These are phyloP conservation scores for Hanseniaspora lachancei DNA, from an alignment of 805 yeast species.

Conservation along the genomic window DNA sequence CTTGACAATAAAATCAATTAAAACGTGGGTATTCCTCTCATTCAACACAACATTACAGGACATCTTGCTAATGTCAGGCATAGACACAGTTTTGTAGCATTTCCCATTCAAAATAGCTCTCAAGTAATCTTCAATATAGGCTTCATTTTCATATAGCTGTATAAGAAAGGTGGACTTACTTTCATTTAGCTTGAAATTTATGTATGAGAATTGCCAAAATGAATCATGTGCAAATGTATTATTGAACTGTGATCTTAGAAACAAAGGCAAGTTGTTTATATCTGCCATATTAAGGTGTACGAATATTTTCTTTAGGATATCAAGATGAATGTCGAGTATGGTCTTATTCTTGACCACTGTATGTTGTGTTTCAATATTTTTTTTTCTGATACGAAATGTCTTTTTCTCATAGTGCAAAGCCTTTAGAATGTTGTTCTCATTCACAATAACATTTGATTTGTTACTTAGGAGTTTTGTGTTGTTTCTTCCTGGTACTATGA, in stretches of 20 bases:
- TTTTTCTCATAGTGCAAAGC: background rate
- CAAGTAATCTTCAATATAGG: background rate
- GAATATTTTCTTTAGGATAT: background rate
- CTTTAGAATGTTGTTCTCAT: background rate
- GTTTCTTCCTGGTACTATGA: constrained; percentile 6
- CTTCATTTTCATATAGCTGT: background rate
- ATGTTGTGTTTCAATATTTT: background rate
- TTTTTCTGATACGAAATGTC: background rate
- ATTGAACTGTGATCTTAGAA: background rate
- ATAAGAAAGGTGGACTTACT: background rate
- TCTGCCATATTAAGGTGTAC: background rate
- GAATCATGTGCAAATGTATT: background rate
- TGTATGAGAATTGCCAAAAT: background rate
- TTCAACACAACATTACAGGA: too few relatives aligned
- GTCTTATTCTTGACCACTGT: background rate
- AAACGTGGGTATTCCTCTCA: too few relatives aligned
- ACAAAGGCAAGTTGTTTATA: background rate
- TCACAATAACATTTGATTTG: background rate
- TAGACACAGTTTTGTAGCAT: too few relatives aligned
- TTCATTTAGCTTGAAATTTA: background rate
- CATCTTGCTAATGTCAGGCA: too few relatives aligned
- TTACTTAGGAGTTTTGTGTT: background rate
- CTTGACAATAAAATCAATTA: too few relatives aligned
- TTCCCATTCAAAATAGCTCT: background rate
- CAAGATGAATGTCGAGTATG: background rate